These are phyloP conservation scores for Physcomitrium patens DNA, from an alignment of 225 moss, liverwort and hornwort species.

Conservation along the genomic window DNA sequence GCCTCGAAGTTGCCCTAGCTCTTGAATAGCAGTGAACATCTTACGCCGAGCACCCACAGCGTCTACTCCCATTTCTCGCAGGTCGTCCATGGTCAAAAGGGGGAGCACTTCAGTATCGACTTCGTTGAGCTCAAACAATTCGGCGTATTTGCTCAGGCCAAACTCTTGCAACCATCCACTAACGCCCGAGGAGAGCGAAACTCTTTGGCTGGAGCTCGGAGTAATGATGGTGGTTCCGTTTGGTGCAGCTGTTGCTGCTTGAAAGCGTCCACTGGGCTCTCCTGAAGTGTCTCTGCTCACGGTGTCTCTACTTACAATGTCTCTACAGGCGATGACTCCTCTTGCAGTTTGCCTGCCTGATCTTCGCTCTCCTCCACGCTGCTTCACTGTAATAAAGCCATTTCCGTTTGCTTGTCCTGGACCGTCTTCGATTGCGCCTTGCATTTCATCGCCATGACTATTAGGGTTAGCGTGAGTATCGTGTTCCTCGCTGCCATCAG, in stretches of 20 bases:
- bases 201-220: constrained; percentile 42
- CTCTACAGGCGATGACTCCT: constrained; percentile 23
- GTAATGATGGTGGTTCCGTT: constrained; percentile 42
- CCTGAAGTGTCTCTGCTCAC: constrained; percentile 23
- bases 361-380: constrained; percentile 24
- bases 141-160: constrained; percentile 71
- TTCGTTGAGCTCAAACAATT: constrained; percentile 81
- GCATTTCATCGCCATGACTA: constrained; percentile 48
- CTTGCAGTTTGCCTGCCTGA: constrained; percentile 33
- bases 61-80: constrained; percentile 85
- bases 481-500: constrained; percentile 40
- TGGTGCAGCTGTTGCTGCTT: constrained; percentile 26
- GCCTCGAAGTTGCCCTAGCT: constrained; percentile 47
- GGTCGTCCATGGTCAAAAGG: constrained; percentile 79
- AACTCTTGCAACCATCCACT: constrained; percentile 74
- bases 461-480: constrained; percentile 39
- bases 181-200: constrained; percentile 49
- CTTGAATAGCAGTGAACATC: constrained; percentile 84
- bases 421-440: constrained; percentile 58
- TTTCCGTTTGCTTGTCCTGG: constrained; percentile 37
- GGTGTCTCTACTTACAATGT: constrained; percentile 8
- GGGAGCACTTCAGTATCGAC: constrained; percentile 85
- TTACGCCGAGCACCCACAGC: constrained; percentile 95
- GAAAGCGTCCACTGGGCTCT: constrained; percentile 33
- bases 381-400: constrained; percentile 15